These are phyloP conservation scores for Alternaria arbusti DNA, from an alignment of 2,329 filamentous ascomycete species.

Conservation along the genomic window DNA sequence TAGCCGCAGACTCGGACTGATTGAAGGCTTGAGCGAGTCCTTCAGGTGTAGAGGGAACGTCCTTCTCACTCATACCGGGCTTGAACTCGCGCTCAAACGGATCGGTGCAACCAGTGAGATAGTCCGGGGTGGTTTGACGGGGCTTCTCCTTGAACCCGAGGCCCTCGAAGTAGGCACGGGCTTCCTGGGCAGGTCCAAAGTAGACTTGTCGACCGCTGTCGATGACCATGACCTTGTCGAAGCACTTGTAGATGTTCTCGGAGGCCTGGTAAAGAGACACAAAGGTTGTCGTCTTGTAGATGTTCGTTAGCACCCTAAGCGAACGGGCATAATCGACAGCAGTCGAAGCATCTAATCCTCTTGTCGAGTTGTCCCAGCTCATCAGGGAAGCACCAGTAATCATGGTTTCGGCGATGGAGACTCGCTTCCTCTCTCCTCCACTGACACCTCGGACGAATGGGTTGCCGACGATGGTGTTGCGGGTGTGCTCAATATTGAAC, in stretches of 20 bases:
- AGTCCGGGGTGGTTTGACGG: constrained; percentile 81
- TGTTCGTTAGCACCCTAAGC: constrained; percentile 71
- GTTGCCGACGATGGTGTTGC: constrained; percentile 83
- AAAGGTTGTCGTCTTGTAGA: constrained; percentile 83
- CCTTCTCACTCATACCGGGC: constrained; percentile 66
- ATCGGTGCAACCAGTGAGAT: constrained; percentile 81
- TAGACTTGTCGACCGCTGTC: constrained; percentile 77
- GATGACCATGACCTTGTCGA: constrained; percentile 85
- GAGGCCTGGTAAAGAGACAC: constrained; percentile 87
- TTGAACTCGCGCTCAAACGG: constrained; percentile 82
- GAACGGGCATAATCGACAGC: constrained; percentile 58
- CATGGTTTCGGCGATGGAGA: constrained; percentile 85
- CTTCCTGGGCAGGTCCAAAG: constrained; percentile 72
- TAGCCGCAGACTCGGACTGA: constrained; percentile 64
- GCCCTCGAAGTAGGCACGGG: constrained; percentile 75
- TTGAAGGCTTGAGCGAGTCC: constrained; percentile 74
- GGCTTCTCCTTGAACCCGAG: constrained; percentile 78
- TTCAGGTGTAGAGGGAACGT: constrained; percentile 73
- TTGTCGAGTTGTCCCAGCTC: constrained; percentile 64
- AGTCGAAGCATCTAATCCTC: constrained; percentile 57
- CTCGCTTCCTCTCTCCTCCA: constrained; percentile 79
- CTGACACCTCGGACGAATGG: constrained; percentile 78
- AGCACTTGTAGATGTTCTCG: constrained; percentile 79
- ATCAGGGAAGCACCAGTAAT: constrained; percentile 73
- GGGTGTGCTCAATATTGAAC: constrained; percentile 93